Base-by-base conservation (phyloP, 2,329 filamentous ascomycete genomes). In the Fusarium concolor region DNA sequence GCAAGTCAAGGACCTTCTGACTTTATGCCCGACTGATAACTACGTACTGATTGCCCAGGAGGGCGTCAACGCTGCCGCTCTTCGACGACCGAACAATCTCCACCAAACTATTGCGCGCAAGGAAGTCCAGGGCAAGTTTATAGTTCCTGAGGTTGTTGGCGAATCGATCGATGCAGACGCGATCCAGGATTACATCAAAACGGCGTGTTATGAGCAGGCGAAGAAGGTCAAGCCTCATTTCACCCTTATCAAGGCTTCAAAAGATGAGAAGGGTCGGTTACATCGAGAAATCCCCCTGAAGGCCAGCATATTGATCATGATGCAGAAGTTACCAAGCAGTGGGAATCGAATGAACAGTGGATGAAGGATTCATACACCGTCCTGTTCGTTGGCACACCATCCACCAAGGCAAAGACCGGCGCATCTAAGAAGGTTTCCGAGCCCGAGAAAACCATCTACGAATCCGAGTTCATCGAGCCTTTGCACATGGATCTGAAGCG, bases 11-110 rank as follows among this genome's bases (percentile, higher is more conserved):
- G 69, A 79, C n/a, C 76, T 89, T 50, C 86, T 97, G 26, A 82
- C 84, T 38, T 79, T 80, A 54, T 97, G 93, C 79, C 90, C 91
- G 3, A 93, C 92, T 20, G 85, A 89, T 50, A 86, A 86, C 71
- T 97, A 97, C 80, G 82, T 96, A 58, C 78, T 97, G 69, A 86
- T 96, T 64, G 87, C 89, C 29, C 93, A 97, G 76, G 89, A 92
- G 12, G 91, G 91, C 70, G 84, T 94, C 57, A 89, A 90, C 70
- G 86, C 89, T 41, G 82, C 84, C 65, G 93, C 97, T 77, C 89
- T 95, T 73, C 80, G 81, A 69, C 80, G 82, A 60, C 74, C 71
- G 76, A 79, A 78, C 76, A 81, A 84, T 77, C 81, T 89, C 39
- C 82, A 82, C 74, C 72, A 76, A 31, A 79, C 82, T 17, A 76